These are phyloP conservation scores for Simplicillium sp. DNA, from an alignment of 2,329 filamentous ascomycete species.

Conservation along the genomic window DNA sequence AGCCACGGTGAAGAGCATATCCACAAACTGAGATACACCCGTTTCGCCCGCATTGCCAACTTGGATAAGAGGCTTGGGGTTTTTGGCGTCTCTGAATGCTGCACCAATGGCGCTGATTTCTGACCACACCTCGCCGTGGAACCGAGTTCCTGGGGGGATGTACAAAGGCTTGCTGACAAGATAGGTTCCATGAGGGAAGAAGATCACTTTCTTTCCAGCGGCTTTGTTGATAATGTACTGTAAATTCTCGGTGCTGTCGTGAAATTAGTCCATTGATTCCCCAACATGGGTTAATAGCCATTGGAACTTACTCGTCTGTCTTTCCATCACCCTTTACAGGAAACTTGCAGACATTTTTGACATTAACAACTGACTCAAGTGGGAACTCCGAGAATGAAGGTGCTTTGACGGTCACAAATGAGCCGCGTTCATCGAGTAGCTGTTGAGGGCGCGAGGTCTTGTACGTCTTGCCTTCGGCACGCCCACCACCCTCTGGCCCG, in stretches of 20 bases:
- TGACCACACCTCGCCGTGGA: constrained; percentile 10
- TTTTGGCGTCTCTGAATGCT: constrained; percentile 31
- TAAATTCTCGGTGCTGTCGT: constrained; percentile 7
- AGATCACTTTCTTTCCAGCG: constrained; percentile 25
- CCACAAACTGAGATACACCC: constrained; percentile 35
- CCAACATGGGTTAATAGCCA: constrained; percentile 18
- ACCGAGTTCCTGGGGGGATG: constrained; percentile 15
- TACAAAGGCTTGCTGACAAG: constrained; percentile 45
- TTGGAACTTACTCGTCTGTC: constrained; percentile 20
- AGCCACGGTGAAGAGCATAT: constrained; percentile 38
- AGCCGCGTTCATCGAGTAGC: constrained; percentile 6
- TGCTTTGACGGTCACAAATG: constrained; percentile 5
- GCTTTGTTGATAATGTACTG: constrained; percentile 10
- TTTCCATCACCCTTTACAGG: constrained; percentile 30
- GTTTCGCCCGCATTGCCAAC: constrained; percentile 38
- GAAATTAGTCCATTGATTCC: constrained; percentile 12
- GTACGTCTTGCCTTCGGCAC: constrained; percentile 9
- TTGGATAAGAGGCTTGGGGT: constrained; percentile 34
- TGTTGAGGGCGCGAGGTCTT: constrained; percentile 4
- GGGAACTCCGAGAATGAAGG: constrained; percentile 27
- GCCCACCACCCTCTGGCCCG: constrained; percentile 4
- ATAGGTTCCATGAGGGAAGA: constrained; percentile 33
- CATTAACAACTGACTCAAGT: constrained; percentile 30
- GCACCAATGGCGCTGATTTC: constrained; percentile 30
- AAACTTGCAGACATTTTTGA: constrained; percentile 29